phyloP scores from a whole-genome alignment of 768 basidiomycete genomes.

The Russula brevipes region DNA sequence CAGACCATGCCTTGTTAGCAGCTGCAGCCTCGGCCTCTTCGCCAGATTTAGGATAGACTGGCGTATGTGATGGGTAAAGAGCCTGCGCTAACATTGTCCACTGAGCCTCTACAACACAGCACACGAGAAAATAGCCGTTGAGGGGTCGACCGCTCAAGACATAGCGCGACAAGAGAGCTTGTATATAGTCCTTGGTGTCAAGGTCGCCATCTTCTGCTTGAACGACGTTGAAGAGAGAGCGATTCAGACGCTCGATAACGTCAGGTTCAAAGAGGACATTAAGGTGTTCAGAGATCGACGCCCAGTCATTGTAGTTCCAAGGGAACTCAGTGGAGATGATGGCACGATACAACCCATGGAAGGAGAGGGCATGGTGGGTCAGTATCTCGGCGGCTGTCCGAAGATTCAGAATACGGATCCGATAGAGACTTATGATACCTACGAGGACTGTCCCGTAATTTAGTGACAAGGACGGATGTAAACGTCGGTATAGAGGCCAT shows the following conservation, averaged over 20 bases:
- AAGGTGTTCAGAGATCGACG: slow-evolving; percentile 46
- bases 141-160: slow-evolving; percentile 70
- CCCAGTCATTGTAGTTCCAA: slow-evolving; percentile 70
- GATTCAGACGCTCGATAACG: slow-evolving; percentile 68
- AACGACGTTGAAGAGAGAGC: slow-evolving; percentile 56
- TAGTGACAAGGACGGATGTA: slow-evolving; percentile 49
- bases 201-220: slow-evolving; percentile 50
- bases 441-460: slow-evolving; percentile 53
- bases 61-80: slow-evolving; percentile 35
- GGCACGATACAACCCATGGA: slow-evolving; percentile 85
- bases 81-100: slow-evolving; percentile 83
- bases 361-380: slow-evolving; percentile 69
- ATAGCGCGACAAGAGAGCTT: slow-evolving; percentile 71
- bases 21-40: slow-evolving; percentile 68
- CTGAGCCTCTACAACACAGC: slow-evolving; percentile 79
- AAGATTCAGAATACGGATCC: neutral
- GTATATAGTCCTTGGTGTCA: slow-evolving; percentile 52
- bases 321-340: slow-evolving; percentile 71
- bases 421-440: slow-evolving; percentile 29
- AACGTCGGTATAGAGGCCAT: slow-evolving; percentile 60
- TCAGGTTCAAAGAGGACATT: slow-evolving; percentile 58
- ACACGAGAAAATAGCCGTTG: slow-evolving; percentile 85
- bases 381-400: slow-evolving; percentile 61
- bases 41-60: slow-evolving; percentile 19
- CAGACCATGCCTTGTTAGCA: slow-evolving; percentile 76